Percentiles rank a stretch among this genome's conserved stretches.
phyloP scores from a whole-genome alignment of 2,329 filamentous ascomycete species.

The Aspergillus niger region DNA sequence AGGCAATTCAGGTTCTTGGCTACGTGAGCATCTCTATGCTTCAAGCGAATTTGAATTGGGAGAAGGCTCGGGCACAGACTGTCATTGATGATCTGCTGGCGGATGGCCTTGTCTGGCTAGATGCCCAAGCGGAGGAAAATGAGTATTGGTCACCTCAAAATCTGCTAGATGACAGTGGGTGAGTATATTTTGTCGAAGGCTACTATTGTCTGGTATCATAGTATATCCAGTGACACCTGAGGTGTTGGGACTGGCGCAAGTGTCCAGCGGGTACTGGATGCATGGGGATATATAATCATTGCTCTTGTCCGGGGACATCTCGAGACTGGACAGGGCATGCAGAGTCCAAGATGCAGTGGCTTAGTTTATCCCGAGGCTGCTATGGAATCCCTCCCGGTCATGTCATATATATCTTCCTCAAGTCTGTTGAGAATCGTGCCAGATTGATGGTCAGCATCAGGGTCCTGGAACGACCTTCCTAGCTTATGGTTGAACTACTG shows the following conservation, averaged over 20 bases:
- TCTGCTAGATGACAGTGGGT: constrained; percentile 45
- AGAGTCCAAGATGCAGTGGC: no score
- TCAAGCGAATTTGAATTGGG: constrained; percentile 82
- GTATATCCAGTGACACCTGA: not conserved
- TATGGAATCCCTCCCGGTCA: no score
- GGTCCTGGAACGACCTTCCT: no score
- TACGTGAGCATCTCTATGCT: constrained; percentile 91
- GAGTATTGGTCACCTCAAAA: constrained; percentile 77
- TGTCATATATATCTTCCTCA: no score
- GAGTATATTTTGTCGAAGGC: constrained; percentile 16
- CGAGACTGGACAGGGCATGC: no score
- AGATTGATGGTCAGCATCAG: no score
- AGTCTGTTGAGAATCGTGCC: no score
- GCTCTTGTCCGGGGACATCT: no score
- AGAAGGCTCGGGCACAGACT: constrained; percentile 78
- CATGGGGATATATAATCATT: not conserved
- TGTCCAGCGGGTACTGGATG: not conserved
- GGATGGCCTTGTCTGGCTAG: constrained; percentile 92
- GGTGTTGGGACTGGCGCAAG: not conserved
- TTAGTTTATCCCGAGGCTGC: no score
- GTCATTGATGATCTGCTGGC: constrained; percentile 87
- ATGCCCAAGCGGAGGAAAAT: constrained; percentile 79
- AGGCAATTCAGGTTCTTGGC: constrained; percentile 85
- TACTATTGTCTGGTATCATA: not conserved
- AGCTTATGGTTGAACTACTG: no score